Percentiles rank a stretch among this genome's conserved stretches.
These are phyloP conservation scores for Cystobasidium sp. DNA, from an alignment of 1,284 basidiomycete species.

Conservation along the genomic window DNA sequence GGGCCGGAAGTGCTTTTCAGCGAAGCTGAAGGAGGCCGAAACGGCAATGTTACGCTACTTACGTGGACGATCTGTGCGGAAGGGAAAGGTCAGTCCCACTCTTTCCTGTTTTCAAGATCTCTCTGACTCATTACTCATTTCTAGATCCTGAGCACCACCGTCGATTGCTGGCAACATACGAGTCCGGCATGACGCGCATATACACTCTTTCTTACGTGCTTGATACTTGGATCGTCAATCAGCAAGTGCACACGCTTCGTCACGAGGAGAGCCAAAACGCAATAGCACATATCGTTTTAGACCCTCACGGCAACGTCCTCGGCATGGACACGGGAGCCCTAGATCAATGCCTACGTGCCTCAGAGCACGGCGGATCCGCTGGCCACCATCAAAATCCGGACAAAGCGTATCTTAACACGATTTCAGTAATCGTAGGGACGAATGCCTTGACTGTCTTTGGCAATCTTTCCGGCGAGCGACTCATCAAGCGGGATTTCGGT, in stretches of 20 bases:
- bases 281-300: slow-evolving; percentile 9
- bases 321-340: slow-evolving; percentile 11
- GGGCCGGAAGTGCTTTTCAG: slow-evolving; percentile 35
- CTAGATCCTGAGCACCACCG: slow-evolving; percentile 28
- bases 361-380: background rate
- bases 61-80: slow-evolving; percentile 37
- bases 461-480: slow-evolving; percentile 34
- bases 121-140: background rate
- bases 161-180: slow-evolving; percentile 15
- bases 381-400: background rate
- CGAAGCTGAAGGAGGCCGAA: slow-evolving; percentile 7
- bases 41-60: slow-evolving; percentile 10
- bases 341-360: slow-evolving; percentile 30
- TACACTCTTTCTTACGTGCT: slow-evolving; percentile 35
- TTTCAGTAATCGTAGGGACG: slow-evolving; percentile 16
- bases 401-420: slow-evolving; percentile 20
- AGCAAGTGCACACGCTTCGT: slow-evolving; percentile 6
- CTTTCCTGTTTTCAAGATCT: background rate
- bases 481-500: slow-evolving; percentile 32
- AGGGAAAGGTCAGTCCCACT: slow-evolving; percentile 20
- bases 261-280: slow-evolving; percentile 3
- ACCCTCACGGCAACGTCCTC: slow-evolving; percentile 25
- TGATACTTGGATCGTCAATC: slow-evolving; percentile 43
- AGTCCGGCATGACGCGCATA: slow-evolving; percentile 25
- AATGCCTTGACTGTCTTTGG: slow-evolving; percentile 22